Percentiles rank a stretch among this genome's conserved stretches.
Evolutionary conservation across 805 yeast species (phyloP).

Genomic region (Candida xiaguanensis): DNA sequence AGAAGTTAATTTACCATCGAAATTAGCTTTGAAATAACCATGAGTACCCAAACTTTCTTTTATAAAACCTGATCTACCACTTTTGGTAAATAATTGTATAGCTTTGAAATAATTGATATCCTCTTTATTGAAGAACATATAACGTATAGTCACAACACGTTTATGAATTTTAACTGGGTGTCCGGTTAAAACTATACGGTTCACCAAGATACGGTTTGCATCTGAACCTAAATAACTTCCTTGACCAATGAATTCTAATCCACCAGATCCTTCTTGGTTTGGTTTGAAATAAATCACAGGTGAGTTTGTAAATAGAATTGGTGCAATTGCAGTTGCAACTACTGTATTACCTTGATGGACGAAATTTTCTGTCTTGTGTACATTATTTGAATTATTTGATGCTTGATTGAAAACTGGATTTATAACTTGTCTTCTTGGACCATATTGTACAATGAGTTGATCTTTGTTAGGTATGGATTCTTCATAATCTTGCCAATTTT

Average conservation of each 20-base stretch:
- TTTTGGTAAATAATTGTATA: conserved; percentile 86
- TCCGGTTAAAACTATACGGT: conserved; percentile 87
- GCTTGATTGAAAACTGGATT: conserved; percentile 81
- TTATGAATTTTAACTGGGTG: conserved; percentile 95
- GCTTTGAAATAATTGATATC: conserved; percentile 89
- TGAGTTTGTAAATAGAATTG: conserved; percentile 76
- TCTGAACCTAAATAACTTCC: conserved; percentile 89
- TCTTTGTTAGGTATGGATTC: conserved; percentile 84
- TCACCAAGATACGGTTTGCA: conserved; percentile 77
- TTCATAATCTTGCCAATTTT: conserved; percentile 87
- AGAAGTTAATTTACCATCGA: conserved; percentile 84
- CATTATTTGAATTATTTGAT: conserved; percentile 74
- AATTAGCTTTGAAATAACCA: conserved; percentile 94
- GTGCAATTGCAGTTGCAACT: conserved; percentile 85
- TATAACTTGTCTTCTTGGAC: conserved; percentile 82
- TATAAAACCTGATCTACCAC: conserved; percentile 92
- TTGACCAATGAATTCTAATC: conserved; percentile 72
- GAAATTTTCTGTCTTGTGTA: conserved; percentile 81
- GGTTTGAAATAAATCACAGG: conserved; percentile 83
- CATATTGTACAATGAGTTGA: conserved; percentile 81
- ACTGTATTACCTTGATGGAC: conserved; percentile 67
- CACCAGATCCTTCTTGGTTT: conserved; percentile 41
- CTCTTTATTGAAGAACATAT: conserved; percentile 92
- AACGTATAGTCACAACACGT: conserved; percentile 84
- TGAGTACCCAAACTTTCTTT: conserved; percentile 97